Evolutionary conservation across 1,284 basidiomycete species (phyloP).

Genomic region (Anthracocystis walkeri): DNA sequence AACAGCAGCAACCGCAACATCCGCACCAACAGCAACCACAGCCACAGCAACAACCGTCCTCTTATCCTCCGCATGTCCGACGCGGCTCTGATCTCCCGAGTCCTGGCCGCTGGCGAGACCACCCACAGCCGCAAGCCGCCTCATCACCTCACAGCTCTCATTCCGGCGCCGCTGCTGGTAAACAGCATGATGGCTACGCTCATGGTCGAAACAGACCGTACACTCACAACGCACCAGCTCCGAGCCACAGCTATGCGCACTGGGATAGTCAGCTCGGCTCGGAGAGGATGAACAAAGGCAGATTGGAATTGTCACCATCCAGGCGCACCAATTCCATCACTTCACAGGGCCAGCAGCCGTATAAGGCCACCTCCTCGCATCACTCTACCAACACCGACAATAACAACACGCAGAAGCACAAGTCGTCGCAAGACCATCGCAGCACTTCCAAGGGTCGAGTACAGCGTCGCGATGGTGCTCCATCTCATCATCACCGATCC

Average conservation of each 20-base stretch:
- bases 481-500: conserved; percentile 29
- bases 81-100: conserved; percentile 32
- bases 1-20: conserved; percentile 13
- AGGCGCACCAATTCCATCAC: conserved; percentile 13
- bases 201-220: conserved; percentile 34
- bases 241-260: conserved; percentile 45
- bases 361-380: conserved; percentile 10
- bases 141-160: conserved; percentile 46
- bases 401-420: conserved; percentile 17
- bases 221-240: conserved; percentile 39
- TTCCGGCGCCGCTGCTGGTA: conserved; percentile 14
- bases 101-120: conserved; percentile 47
- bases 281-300: conserved; percentile 29
- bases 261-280: conserved; percentile 48
- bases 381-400: conserved; percentile 16
- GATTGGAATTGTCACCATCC: conserved; percentile 40
- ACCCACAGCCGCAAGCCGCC: conserved; percentile 13
- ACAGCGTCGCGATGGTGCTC: conserved; percentile 20
- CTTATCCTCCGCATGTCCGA: conserved; percentile 22
- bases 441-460: conserved; percentile 32
- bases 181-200: conserved; percentile 34
- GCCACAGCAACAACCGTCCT: conserved; percentile 7
- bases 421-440: conserved; percentile 17
- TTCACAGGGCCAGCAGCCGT: conserved; percentile 7
- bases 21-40: conserved; percentile 22